Conservation (phyloP, 2,329 filamentous ascomycete species). For the Scorias spongiosa region DNA sequence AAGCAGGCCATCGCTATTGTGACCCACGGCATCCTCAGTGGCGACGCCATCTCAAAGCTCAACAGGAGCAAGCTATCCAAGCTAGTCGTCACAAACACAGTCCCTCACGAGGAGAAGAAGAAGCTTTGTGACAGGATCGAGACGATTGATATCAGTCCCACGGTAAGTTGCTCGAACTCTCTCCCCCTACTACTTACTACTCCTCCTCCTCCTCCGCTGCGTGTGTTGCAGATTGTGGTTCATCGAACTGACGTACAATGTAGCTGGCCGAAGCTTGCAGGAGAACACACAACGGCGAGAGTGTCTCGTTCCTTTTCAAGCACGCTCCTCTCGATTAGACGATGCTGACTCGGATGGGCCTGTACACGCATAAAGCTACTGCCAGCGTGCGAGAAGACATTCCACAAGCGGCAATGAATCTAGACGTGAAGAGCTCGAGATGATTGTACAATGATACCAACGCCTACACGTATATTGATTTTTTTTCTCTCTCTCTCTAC, state of each 20-base stretch:
- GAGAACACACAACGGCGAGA: conserved; percentile 53
- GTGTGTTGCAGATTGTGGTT: not conserved
- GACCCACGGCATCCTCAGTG: conserved; percentile 81
- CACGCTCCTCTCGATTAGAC: conserved; percentile 38
- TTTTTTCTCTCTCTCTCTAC: no score
- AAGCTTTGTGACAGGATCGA: conserved; percentile 64
- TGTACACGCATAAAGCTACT: no score
- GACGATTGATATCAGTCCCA: conserved; percentile 84
- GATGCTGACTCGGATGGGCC: no score
- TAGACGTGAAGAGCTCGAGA: no score
- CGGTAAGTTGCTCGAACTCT: conserved; percentile 27
- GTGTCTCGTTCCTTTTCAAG: conserved; percentile 53
- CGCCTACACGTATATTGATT: no score
- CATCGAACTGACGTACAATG: not conserved
- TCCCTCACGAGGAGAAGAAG: conserved; percentile 67
- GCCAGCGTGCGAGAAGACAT: no score
- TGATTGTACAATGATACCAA: no score
- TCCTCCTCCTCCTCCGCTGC: not conserved
- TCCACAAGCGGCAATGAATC: no score
- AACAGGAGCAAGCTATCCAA: conserved; percentile 63
- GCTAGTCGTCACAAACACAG: conserved; percentile 82
- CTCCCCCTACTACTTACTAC: no score
- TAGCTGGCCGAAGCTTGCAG: conserved; percentile 53
- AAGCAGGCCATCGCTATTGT: conserved; percentile 86
- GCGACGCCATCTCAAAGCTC: conserved; percentile 72